These are phyloP conservation scores for Parietichytrium sp. DNA, from an alignment of 108 stramenopile genomes.

Conservation along the genomic window DNA sequence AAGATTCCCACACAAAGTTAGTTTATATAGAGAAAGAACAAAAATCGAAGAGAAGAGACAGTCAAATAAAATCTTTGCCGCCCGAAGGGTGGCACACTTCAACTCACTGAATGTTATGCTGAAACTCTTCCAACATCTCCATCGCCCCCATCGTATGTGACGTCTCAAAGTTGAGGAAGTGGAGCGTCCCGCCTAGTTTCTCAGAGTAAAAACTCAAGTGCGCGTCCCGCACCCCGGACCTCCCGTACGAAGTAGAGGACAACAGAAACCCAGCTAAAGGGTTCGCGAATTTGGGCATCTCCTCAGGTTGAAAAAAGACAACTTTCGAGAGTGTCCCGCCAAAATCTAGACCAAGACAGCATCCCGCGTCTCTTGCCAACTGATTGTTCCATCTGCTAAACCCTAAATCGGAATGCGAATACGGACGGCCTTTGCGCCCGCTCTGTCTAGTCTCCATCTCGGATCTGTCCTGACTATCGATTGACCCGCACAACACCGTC, in stretches of 20 bases:
- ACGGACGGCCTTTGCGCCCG: too few species aligned
- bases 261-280: background rate
- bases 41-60: too few species aligned
- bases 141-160: constrained; percentile 84
- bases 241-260: background rate
- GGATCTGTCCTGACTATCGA: too few species aligned
- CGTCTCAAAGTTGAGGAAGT: constrained; percentile 95
- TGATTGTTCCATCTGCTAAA: constrained; percentile 17
- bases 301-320: constrained; percentile 85
- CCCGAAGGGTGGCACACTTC: background rate
- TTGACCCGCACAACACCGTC: too few species aligned
- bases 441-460: too few species aligned
- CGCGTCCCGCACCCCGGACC: constrained; percentile 78
- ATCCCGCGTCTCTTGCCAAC: constrained; percentile 58
- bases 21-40: background rate
- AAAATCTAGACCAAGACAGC: constrained; percentile 76
- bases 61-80: constrained; percentile 17
- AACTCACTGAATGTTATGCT: constrained; percentile 33
- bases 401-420: constrained; percentile 8
- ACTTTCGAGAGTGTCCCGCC: constrained; percentile 94
- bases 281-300: constrained; percentile 2
- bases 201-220: constrained; percentile 80
- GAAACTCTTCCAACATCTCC: constrained; percentile 74
- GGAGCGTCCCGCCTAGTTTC: constrained; percentile 82
- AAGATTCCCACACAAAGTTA: too few species aligned